Evolutionary conservation across 495 filamentous ascomycete genomes (phyloP), one percentile per base, ranked within the genome.

Genomic region (Xylaria scruposa): DNA sequence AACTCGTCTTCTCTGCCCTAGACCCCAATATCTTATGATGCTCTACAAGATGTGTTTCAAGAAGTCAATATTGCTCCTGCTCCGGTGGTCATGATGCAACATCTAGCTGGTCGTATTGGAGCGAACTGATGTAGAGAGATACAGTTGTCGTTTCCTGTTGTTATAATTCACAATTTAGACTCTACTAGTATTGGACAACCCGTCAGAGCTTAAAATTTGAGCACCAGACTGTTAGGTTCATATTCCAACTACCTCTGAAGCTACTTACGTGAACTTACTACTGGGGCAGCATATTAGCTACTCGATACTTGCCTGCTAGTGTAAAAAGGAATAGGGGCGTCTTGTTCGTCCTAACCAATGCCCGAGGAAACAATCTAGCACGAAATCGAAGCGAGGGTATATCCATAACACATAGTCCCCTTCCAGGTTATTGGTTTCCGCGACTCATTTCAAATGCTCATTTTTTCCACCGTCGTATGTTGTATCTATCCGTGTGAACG

Each of bases 341-440:
- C 47, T 51, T 51, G n/a, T 51, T n/a, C 8, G 47, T 54, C 12
- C 24, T 3, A 13, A 15, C 5, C 12, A 26, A 54, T 12, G 24
- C 10, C 51, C 4, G 3, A 10, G 24, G 51, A 29, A 56, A 56
- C 5, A 54, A 21, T 12, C 26, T 13, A 19, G 6, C 49, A 56
- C 33, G n/a, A 15, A 26, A 36, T 17, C 40, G 2, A 29, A 9
- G 8, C 26, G 40, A 21, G 53, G 67, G 67, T 58, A 60, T 68
- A 59, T 68, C 51, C 51, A 36, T 68, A 59, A 53, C 42, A 26
- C 36, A 46, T 46, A 59, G 12, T 26, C 38, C 31, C 31, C 26
- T 33, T 60, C 53, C 46, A 68, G 40, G 40, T 40, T 10, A 26
- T 44, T 19, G 31, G 19, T 46, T n/a, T 56, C 21, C 29, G 40